Evolutionary conservation across 1,139 yeast species (phyloP).

Genomic region (Neolecta irregularis): DNA sequence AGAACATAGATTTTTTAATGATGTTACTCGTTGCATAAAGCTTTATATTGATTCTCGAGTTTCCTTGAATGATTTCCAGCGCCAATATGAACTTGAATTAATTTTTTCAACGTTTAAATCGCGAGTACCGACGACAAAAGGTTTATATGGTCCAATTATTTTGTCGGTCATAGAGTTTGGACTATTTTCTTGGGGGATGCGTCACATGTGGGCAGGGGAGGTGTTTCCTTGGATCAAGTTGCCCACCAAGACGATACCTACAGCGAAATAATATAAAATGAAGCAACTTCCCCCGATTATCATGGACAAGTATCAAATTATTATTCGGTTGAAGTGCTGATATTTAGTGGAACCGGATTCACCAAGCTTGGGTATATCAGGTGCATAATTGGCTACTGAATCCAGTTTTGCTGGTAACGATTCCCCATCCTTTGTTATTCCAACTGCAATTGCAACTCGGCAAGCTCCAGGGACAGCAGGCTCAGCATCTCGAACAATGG

Average conservation of each 20-base stretch:
- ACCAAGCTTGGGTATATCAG: slow-evolving; percentile 58
- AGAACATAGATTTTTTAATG: background rate
- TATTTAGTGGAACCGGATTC: slow-evolving; percentile 79
- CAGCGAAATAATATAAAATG: too few relatives aligned
- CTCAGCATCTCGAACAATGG: slow-evolving; percentile 13
- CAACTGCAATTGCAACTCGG: slow-evolving; percentile 91
- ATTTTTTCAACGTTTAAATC: slow-evolving; percentile 9
- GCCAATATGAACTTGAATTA: slow-evolving; percentile 24
- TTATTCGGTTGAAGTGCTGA: background rate
- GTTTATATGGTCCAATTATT: background rate
- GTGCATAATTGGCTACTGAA: background rate
- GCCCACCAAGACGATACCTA: too few relatives aligned
- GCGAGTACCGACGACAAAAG: background rate
- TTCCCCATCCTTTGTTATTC: slow-evolving; percentile 91
- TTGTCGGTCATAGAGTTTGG: too few relatives aligned
- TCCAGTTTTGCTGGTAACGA: slow-evolving; percentile 84
- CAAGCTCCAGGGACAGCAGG: slow-evolving; percentile 24
- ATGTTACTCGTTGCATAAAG: slow-evolving; percentile 16
- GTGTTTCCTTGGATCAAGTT: too few relatives aligned
- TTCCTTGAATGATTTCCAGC: slow-evolving; percentile 23
- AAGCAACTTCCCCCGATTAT: slow-evolving; percentile 71
- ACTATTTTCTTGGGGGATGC: too few relatives aligned
- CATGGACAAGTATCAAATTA: slow-evolving; percentile 37
- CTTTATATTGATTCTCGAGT: slow-evolving; percentile 15
- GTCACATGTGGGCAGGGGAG: too few relatives aligned